Percentiles rank a stretch among this genome's conserved stretches.
These are phyloP conservation scores for Pulveroboletus sp. DNA, from an alignment of 1,284 basidiomycete genomes.

Conservation along the genomic window DNA sequence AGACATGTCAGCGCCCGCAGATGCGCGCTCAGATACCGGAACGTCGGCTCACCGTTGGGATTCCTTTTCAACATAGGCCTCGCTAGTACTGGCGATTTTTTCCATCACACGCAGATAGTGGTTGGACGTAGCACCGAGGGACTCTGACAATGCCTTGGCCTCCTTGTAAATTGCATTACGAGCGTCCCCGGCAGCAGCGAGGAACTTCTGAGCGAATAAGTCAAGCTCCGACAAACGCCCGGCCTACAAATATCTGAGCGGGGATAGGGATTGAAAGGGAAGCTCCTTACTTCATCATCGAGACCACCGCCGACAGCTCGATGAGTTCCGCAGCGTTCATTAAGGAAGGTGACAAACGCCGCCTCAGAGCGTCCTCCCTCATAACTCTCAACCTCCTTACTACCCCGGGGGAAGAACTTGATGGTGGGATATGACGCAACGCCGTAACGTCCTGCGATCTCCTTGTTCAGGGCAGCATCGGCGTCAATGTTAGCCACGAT, in stretches of 20 bases:
- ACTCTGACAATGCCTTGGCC: conserved; percentile 50
- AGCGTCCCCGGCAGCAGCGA: conserved; percentile 58
- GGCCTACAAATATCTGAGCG: conserved; percentile 49
- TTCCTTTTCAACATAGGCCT: conserved; percentile 87
- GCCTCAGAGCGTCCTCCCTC: conserved; percentile 66
- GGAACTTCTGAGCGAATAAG: conserved; percentile 76
- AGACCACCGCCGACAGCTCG: conserved; percentile 83
- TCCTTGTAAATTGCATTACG: conserved; percentile 66
- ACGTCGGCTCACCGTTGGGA: conserved; percentile 63
- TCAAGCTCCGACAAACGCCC: conserved; percentile 84
- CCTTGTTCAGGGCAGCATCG: conserved; percentile 80
- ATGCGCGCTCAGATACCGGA: conserved; percentile 1
- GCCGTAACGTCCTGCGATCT: conserved; percentile 73
- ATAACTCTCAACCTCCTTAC: conserved; percentile 65
- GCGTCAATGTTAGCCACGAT: conserved; percentile 91
- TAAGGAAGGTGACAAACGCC: conserved; percentile 74
- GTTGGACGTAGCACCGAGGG: conserved; percentile 55
- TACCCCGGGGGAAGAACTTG: conserved; percentile 88
- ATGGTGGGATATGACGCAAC: conserved; percentile 86
- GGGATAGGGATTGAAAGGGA: neutral
- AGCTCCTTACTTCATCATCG: conserved; percentile 58
- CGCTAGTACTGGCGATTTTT: conserved; percentile 74
- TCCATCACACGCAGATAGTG: conserved; percentile 94
- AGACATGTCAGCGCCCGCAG: conserved; percentile 13
- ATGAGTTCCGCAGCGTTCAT: conserved; percentile 87